Evolutionary conservation across 768 basidiomycete genomes (phyloP).

Genomic region (Boletellus emodensis): DNA sequence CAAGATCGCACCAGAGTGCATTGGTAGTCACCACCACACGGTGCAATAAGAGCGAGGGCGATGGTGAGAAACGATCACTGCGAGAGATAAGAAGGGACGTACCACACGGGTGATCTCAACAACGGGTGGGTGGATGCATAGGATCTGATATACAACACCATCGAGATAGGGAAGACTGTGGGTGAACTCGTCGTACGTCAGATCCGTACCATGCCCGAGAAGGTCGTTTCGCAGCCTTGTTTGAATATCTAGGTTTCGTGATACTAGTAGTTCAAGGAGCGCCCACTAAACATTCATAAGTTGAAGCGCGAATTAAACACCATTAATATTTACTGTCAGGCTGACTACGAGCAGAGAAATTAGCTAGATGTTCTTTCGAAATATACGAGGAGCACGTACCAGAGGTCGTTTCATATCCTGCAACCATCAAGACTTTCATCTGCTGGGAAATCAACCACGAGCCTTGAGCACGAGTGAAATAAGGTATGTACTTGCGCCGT

Average conservation of each 20-base stretch:
- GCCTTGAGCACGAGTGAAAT: too few relatives aligned
- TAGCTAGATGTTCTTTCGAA: not conserved
- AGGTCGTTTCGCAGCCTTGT: constrained; percentile 48
- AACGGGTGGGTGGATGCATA: constrained; percentile 41
- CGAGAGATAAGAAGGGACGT: not conserved
- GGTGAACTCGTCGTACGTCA: constrained; percentile 50
- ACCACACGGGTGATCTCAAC: constrained; percentile 13
- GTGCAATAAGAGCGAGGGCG: too few relatives aligned
- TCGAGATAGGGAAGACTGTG: constrained; percentile 52
- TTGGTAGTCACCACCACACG: too few relatives aligned
- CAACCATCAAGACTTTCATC: constrained; percentile 16
- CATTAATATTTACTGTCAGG: constrained; percentile 4
- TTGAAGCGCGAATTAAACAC: not conserved
- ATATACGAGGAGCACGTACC: constrained; percentile 1
- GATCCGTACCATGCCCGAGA: constrained; percentile 40
- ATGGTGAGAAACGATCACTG: not conserved
- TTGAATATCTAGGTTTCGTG: constrained; percentile 42
- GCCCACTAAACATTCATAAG: constrained; percentile 41
- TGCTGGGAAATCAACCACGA: not conserved
- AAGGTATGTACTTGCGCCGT: constrained; percentile 14
- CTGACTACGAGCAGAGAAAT: constrained; percentile 3
- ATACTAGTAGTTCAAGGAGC: constrained; percentile 53
- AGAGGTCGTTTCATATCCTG: constrained; percentile 24
- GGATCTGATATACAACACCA: constrained; percentile 42
- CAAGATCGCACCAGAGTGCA: too few relatives aligned